phyloP scores from a whole-genome alignment of 139 green algal genomes.

The Yamagishiella unicocca region DNA sequence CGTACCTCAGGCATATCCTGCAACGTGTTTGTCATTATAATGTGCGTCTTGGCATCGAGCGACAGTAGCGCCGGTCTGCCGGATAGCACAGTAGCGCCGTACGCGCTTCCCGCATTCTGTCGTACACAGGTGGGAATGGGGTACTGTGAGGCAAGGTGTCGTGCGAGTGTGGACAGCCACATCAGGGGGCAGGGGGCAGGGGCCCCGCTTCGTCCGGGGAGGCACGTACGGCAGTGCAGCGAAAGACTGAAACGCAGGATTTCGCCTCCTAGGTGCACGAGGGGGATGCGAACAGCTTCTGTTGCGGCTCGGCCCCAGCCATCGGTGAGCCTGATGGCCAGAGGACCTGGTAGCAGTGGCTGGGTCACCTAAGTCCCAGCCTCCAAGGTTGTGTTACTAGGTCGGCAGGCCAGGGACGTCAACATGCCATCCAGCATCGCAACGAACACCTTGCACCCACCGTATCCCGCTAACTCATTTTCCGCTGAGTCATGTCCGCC shows the following conservation, averaged over 20 bases:
- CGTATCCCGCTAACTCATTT: no score
- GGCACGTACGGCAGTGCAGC: no score
- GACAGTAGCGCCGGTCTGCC: not conserved
- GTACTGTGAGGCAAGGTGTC: no score
- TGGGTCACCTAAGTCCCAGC: no score
- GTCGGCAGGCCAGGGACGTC: not conserved
- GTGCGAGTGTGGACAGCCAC: no score
- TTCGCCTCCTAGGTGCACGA: no score
- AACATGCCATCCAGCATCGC: not conserved
- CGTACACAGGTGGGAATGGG: not conserved
- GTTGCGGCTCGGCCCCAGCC: no score
- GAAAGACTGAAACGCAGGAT: not conserved
- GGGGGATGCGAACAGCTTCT: no score
- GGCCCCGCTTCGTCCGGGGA: no score
- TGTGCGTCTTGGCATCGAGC: not conserved
- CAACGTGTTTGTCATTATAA: not conserved
- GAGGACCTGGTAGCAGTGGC: not conserved
- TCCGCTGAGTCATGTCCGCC: no score
- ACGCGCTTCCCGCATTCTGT: not conserved
- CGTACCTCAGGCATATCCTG: not conserved
- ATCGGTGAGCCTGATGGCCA: not conserved
- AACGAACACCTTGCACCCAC: not conserved
- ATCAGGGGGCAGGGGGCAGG: no score
- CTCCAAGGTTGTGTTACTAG: not conserved
- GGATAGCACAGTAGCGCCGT: not conserved